Evolutionary conservation across 1,284 basidiomycete species (phyloP).

Genomic region (Austropuccinia psidii): DNA sequence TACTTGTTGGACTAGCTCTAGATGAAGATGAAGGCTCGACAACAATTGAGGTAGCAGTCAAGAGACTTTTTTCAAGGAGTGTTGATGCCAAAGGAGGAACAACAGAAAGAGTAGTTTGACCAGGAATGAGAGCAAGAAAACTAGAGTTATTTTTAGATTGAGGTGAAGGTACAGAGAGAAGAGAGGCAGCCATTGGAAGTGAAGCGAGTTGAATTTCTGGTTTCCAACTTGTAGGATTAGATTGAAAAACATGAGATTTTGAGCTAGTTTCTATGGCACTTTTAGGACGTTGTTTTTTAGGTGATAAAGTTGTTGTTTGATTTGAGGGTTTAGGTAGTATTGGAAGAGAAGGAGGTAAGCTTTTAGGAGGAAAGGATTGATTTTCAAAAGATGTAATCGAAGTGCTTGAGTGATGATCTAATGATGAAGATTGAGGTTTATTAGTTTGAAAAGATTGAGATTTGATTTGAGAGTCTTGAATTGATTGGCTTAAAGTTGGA

Average conservation of each 20-base stretch:
- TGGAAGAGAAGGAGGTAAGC: neutral
- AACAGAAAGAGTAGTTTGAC: neutral
- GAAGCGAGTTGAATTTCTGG: neutral
- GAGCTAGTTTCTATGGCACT: neutral
- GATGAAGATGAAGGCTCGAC: neutral
- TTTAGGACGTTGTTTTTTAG: neutral
- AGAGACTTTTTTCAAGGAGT: neutral
- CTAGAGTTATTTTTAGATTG: neutral
- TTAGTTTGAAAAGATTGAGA: neutral
- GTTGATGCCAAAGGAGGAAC: neutral
- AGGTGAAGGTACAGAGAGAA: neutral
- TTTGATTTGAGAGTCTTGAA: neutral
- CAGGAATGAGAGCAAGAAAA: conserved; percentile 4
- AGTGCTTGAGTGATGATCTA: neutral
- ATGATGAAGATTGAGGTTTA: neutral
- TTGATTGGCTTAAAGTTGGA: too few species aligned
- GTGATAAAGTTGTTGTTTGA: neutral
- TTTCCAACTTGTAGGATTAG: neutral
- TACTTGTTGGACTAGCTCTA: neutral
- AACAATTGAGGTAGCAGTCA: neutral
- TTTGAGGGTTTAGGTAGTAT: neutral
- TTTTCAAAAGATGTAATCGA: neutral
- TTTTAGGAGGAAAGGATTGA: neutral
- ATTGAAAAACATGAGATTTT: neutral
- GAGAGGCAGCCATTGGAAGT: neutral